Evolutionary conservation across 257 asterid genomes (phyloP), one percentile per base, ranked within the genome.

Genomic region (Ilex asprella): DNA sequence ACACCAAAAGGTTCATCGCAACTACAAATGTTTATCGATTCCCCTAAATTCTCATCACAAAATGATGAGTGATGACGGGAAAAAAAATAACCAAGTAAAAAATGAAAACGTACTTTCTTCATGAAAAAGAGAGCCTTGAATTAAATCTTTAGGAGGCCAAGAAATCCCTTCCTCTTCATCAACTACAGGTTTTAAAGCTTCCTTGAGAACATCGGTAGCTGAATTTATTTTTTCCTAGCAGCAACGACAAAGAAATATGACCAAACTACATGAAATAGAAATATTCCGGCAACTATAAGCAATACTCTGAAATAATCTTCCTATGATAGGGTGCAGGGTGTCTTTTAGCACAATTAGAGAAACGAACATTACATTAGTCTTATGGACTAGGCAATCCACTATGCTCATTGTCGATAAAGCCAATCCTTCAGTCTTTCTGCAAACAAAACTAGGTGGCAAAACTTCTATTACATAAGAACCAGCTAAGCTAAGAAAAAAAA

Each of bases 371-470:
- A 92, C 99, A 10, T 82, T 81, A 69, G 99, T 92, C 78, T 86
- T 89, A 77, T 92, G 87, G 70, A 92, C 94, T 43, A 86, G 78
- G 67, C 73, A 81, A 73, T 89, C 99, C 70, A 92, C 96, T 65
- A 81, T 64, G 71, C 73, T 73, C 99, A 92, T 92, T 67, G 85
- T 47, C 29, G 70, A 30, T 70, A 86, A 80, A 31, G 97, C 97
- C 80, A 92, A 75, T 70, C 89, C 97, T 72, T 92, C 83, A 89
- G 76, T 92, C 97, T 81, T 89, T 82, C 97, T 89, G 86, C 44
- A 70, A 68, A 70, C 59, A 59, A 69, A 44, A 65, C 62, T 27
- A 62, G 61, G 61, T 58, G 46, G 56, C 62, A 35, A 64, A 77
- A 61, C 62, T 63, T 60, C 68, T 55, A 60, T 52, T 64, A 64